Percentiles rank a stretch among this genome's conserved stretches.
Conservation (phyloP, 2,329 filamentous ascomycete species). For the Xylaria sp. region DNA sequence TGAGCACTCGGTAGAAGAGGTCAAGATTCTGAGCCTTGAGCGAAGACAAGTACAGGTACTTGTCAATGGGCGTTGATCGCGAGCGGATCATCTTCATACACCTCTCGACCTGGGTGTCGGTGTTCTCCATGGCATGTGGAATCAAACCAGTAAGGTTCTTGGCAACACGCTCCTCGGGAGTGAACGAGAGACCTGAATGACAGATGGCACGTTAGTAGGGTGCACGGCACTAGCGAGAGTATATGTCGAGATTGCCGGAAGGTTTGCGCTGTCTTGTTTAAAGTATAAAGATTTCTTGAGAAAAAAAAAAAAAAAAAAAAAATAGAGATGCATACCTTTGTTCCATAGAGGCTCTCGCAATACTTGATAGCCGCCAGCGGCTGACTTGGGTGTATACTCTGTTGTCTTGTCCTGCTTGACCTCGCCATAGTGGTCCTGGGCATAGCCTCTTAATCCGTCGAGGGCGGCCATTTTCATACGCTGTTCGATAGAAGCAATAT, state of each 20-base stretch:
- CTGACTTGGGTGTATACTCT: slow-evolving; percentile 57
- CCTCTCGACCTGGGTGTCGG: slow-evolving; percentile 65
- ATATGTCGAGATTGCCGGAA: too few relatives aligned
- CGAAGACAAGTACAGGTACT: slow-evolving; percentile 80
- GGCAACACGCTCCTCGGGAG: slow-evolving; percentile 65
- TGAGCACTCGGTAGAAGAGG: slow-evolving; percentile 82
- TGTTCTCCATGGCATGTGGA: slow-evolving; percentile 66
- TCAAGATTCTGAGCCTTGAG: slow-evolving; percentile 78
- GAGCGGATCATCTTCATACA: slow-evolving; percentile 77
- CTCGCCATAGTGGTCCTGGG: slow-evolving; percentile 60
- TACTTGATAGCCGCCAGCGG: slow-evolving; percentile 66
- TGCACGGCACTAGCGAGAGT: neutral
- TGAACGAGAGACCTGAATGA: slow-evolving; percentile 66
- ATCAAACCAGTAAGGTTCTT: slow-evolving; percentile 71
- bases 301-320: slow-evolving; percentile 15
- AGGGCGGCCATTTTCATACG: slow-evolving; percentile 65
- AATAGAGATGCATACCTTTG: slow-evolving; percentile 56
- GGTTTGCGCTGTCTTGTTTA: too few relatives aligned
- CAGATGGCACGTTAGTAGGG: slow-evolving; percentile 10
- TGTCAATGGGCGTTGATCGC: slow-evolving; percentile 75
- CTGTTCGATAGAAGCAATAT: slow-evolving; percentile 62
- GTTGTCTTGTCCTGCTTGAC: slow-evolving; percentile 60
- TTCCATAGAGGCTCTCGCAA: slow-evolving; percentile 68
- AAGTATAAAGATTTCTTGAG: slow-evolving; percentile 5
- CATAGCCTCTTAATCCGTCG: slow-evolving; percentile 66